phyloP scores from a whole-genome alignment of 345 rosid genomes.

The Ceriops zippeliana region DNA sequence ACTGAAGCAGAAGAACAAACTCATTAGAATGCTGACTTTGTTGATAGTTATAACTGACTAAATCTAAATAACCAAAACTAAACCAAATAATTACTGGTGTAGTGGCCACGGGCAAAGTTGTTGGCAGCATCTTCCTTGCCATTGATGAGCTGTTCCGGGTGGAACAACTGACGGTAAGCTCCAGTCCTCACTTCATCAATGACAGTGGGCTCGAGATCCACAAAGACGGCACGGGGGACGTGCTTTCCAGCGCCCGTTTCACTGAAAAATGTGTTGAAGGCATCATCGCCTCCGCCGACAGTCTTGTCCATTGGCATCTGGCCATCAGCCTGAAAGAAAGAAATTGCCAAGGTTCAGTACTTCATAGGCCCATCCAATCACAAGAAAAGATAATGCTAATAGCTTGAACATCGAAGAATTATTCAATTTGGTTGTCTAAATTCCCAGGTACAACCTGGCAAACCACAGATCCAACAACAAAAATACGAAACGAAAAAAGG shows the following conservation, averaged over 20 bases:
- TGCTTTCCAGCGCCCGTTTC: background rate
- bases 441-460: too few species aligned
- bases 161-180: background rate
- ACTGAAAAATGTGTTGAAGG: constrained; percentile 3
- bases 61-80: background rate
- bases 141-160: constrained; percentile 2
- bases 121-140: constrained; percentile 3
- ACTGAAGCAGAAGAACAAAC: constrained; percentile 1
- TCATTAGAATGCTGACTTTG: background rate
- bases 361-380: background rate
- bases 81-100: background rate
- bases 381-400: too few species aligned
- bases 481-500: too few species aligned
- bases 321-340: constrained; percentile 8
- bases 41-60: background rate
- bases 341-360: background rate
- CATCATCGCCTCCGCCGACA: background rate
- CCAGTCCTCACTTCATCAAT: constrained; percentile 9
- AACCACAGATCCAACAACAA: too few species aligned
- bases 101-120: constrained; percentile 7
- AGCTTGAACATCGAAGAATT: too few species aligned
- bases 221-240: background rate
- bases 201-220: constrained; percentile 8
- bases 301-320: constrained; percentile 2
- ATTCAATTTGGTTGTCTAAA: too few species aligned